Evolutionary conservation across 2,329 filamentous ascomycete genomes (phyloP), one percentile per base, ranked within the genome.

Genomic region (Neopestalotiopsis sp.): DNA sequence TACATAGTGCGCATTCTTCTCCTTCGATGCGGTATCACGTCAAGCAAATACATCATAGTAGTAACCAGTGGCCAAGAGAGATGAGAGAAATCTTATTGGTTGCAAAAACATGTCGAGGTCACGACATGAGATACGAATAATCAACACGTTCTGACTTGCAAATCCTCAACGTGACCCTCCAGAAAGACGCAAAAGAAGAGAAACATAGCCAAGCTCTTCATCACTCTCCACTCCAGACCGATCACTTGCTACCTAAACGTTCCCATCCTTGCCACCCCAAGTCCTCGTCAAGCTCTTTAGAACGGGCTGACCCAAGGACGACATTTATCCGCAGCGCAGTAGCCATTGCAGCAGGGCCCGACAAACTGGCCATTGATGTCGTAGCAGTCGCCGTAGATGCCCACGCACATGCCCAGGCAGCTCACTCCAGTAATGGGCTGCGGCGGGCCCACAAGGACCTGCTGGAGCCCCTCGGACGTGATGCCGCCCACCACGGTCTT

Each of bases 391-490:
- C 81, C 74, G 65, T 81, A 83, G 4, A 77, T 81, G 1, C 77
- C 70, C n/a, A 85, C 76, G 71, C 83, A 86, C 3, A 75, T 71
- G 66, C 83, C 82, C 65, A 77, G 71, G 75, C 84, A 85, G 71
- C 77, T 81, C 28, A 86, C 83, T 14, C 76, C 77, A 5, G 75
- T 75, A 65, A 87, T 78, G 4, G 81, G 80, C 73, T 82, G 79
- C 4, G 84, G 83, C 28, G 84, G 84, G 0, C 82, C 81, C 30
- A 87, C 78, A 9, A 80, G 73, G 28, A 87, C 77, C 68, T 83
- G 80, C 71, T 81, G 78, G 17, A 77, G 70, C 10, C 81, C 81
- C 2, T 71, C 67, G 1, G 71, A 49, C 38, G 74, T 75, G 70
- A 79, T 76, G 66, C 74, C 75, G 66, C 74, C 74, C 28, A 74